Evolutionary conservation across 176 grass and related monocot species (phyloP).

Genomic region (Hsuehochloa calcarea): DNA sequence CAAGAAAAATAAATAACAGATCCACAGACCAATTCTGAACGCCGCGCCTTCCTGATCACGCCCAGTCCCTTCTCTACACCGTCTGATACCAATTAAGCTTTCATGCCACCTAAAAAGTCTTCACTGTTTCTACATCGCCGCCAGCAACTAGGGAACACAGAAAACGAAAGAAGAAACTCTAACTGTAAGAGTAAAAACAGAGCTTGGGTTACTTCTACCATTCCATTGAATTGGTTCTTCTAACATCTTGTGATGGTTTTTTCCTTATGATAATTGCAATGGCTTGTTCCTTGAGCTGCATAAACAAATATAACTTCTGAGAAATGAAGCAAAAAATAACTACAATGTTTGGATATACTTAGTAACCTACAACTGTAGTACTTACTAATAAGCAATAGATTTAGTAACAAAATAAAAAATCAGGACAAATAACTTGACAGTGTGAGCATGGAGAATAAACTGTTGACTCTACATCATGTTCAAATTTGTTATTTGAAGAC

Average conservation of each 20-base stretch:
- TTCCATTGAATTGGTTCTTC: constrained; percentile 74
- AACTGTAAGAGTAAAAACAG: constrained; percentile 33
- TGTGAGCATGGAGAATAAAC: background rate
- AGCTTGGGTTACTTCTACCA: constrained; percentile 56
- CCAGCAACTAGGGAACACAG: constrained; percentile 18
- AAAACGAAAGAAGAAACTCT: constrained; percentile 25
- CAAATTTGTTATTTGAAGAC: background rate
- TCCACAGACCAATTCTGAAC: constrained; percentile 18
- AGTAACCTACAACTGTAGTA: background rate
- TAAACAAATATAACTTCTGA: constrained; percentile 11
- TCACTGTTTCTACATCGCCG: constrained; percentile 28
- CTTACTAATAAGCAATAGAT: background rate
- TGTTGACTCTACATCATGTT: background rate
- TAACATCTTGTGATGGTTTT: constrained; percentile 45
- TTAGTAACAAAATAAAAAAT: background rate
- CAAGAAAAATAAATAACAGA: constrained; percentile 30
- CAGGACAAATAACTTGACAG: background rate
- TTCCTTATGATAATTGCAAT: constrained; percentile 55
- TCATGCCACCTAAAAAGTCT: constrained; percentile 24
- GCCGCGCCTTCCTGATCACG: constrained; percentile 39
- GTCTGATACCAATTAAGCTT: background rate
- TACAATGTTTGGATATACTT: background rate
- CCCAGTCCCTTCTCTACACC: constrained; percentile 32
- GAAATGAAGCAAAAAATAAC: background rate
- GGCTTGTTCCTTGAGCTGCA: constrained; percentile 73